Evolutionary conservation across 768 basidiomycete species (phyloP), one percentile per base, ranked within the genome.

Genomic region (Tricholoma sp.): DNA sequence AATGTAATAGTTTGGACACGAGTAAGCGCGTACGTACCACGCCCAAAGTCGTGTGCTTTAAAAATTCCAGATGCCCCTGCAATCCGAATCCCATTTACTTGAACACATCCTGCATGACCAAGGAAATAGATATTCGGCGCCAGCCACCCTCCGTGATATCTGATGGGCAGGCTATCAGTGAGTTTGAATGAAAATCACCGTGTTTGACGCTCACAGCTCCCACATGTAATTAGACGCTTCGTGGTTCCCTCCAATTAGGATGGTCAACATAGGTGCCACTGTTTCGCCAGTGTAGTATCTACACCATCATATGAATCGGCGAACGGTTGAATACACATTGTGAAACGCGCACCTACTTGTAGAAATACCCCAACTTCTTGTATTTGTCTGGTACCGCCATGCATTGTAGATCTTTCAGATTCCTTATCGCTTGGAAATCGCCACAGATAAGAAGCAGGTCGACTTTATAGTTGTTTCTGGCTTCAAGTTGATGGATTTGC

Each of bases 191-290:
- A n/a, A n/a, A n/a, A 27, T 27, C 24, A 27, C 24, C 24, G 5
- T 27, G 24, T 5, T 27, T 3, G 24, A 27, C 24, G 24, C 89
- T 71, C 65, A 93, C 91, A 97, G 72, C 70, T 99, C 97, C 88
- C 92, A 95, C 74, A 98, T 79, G 67, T 98, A 97, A 63, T 94
- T 97, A 19, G 91, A 94, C 1, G 93, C 93, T 72, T 98, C 97
- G 69, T 98, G 97, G 67, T 98, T 98, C 8, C 97, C 97, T 14
- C 97, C 97, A 65, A 98, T 97, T 50, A 98, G 85, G 11, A 99
- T 76, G 0, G 97, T 99, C 68, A 96, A 72, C 4, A 96, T 70
- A 0, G 95, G 94, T 2, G 96, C 94, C n/a, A 62, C 73, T 65
- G 78, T 85, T 66, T 88, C 78, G 1, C 93, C 92, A 1, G 84